Evolutionary conservation across 352 stramenopile genomes (phyloP).

Genomic region (Pythium apleroticum): DNA sequence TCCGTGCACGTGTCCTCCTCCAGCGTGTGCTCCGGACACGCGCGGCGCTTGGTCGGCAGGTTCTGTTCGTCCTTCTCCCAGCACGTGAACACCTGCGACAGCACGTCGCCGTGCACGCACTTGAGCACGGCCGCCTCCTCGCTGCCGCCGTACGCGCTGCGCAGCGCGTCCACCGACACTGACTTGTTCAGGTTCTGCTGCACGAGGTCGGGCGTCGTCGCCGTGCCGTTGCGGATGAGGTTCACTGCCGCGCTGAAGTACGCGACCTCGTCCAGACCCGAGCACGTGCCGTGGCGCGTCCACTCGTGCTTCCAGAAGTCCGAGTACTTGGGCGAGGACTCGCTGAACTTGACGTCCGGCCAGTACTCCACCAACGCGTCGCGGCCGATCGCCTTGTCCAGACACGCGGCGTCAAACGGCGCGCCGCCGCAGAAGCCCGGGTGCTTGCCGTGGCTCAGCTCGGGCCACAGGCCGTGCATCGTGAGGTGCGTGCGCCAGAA

Average conservation of each 20-base stretch:
- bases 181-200: conserved; percentile 55
- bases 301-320: conserved; percentile 95
- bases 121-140: conserved; percentile 39
- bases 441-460: conserved; percentile 60
- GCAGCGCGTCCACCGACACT: conserved; percentile 48
- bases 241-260: conserved; percentile 88
- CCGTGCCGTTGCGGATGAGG: conserved; percentile 73
- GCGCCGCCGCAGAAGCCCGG: conserved; percentile 76
- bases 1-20: conserved; percentile 70
- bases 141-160: conserved; percentile 29
- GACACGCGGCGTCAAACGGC: conserved; percentile 57
- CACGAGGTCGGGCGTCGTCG: conserved; percentile 57
- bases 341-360: conserved; percentile 83
- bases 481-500: conserved; percentile 89
- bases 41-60: conserved; percentile 43
- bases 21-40: conserved; percentile 63
- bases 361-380: conserved; percentile 77
- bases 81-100: conserved; percentile 84
- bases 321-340: conserved; percentile 50
- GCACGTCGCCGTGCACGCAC: conserved; percentile 37
- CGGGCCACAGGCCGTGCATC: conserved; percentile 89
- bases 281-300: conserved; percentile 93
- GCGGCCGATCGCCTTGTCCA: conserved; percentile 70
- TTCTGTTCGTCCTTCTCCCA: conserved; percentile 67
- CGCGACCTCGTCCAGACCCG: conserved; percentile 72